These are phyloP conservation scores for Gaertneriomyces sp. DNA, from an alignment of 192 early-diverging fungal genomes.

Conservation along the genomic window DNA sequence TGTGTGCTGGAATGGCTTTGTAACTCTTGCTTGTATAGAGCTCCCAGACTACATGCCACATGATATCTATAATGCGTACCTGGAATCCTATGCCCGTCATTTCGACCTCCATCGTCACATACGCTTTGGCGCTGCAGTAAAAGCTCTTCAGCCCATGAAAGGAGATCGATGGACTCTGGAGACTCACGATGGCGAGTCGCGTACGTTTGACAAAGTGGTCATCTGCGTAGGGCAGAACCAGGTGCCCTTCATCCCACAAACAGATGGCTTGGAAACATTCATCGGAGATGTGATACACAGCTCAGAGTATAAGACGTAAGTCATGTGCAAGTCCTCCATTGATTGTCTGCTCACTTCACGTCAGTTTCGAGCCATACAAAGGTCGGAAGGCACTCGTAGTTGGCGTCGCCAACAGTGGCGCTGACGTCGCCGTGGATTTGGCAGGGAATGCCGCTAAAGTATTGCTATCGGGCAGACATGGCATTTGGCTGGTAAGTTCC, in stretches of 20 bases:
- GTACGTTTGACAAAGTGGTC: conserved; percentile 56
- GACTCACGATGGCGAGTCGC: neutral
- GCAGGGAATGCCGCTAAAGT: conserved; percentile 47
- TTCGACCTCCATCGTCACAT: conserved; percentile 51
- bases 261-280: conserved; percentile 46
- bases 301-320: conserved; percentile 49
- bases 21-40: conserved; percentile 6
- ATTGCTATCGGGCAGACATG: conserved; percentile 40
- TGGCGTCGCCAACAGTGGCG: conserved; percentile 56
- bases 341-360: neutral
- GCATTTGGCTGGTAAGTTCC: conserved; percentile 41
- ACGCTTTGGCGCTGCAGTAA: conserved; percentile 45
- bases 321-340: neutral
- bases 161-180: conserved; percentile 9
- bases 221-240: conserved; percentile 58
- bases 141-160: conserved; percentile 26
- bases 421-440: conserved; percentile 56
- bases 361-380: conserved; percentile 39
- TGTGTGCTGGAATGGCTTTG: no score
- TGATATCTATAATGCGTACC: conserved; percentile 42
- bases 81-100: conserved; percentile 46
- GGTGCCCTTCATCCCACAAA: conserved; percentile 48
- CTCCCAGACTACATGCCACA: conserved; percentile 52
- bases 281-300: conserved; percentile 52
- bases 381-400: conserved; percentile 53